Conservation (phyloP, 2,329 filamentous ascomycete species). For the Colletotrichum sansevieriae region DNA sequence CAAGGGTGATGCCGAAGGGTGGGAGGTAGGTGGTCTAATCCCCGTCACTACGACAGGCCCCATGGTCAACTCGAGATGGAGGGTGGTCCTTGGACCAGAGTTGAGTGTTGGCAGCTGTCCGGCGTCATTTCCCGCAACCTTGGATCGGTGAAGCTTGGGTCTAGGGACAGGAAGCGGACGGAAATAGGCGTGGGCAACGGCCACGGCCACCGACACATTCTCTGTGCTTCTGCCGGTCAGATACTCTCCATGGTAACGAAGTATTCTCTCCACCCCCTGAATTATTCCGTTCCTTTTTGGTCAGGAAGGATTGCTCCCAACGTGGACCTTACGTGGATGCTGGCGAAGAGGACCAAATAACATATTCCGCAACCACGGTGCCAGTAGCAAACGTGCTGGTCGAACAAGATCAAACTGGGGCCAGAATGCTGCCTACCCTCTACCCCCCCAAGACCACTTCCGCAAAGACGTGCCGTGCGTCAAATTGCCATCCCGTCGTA, state of each 20-base stretch:
- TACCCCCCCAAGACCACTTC: not conserved
- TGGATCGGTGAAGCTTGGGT: not conserved
- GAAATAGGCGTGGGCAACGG: constrained; percentile 1
- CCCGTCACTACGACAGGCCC: not conserved
- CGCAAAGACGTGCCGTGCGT: constrained; percentile 16
- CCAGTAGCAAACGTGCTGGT: not conserved
- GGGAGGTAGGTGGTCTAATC: not conserved
- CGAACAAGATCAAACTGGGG: constrained; percentile 12
- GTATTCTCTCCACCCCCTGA: constrained; percentile 3
- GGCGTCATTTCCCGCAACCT: constrained; percentile 10
- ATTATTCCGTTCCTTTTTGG: constrained; percentile 1
- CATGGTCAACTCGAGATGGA: not conserved
- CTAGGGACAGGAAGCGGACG: constrained; percentile 20
- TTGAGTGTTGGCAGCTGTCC: constrained; percentile 5
- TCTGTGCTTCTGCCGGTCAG: constrained; percentile 9
- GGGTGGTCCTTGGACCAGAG: not conserved
- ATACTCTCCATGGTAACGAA: constrained; percentile 23
- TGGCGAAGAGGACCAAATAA: not conserved
- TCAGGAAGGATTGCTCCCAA: not conserved
- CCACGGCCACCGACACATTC: constrained; percentile 9
- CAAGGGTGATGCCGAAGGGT: constrained; percentile 13
- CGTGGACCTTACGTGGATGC: constrained; percentile 12
- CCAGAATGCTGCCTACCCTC: constrained; percentile 1
- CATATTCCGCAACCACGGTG: not conserved
- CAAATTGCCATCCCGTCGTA: not conserved